Base-by-base conservation (phyloP, 495 filamentous ascomycete genomes). In the Lasiosphaeris hirsuta region DNA sequence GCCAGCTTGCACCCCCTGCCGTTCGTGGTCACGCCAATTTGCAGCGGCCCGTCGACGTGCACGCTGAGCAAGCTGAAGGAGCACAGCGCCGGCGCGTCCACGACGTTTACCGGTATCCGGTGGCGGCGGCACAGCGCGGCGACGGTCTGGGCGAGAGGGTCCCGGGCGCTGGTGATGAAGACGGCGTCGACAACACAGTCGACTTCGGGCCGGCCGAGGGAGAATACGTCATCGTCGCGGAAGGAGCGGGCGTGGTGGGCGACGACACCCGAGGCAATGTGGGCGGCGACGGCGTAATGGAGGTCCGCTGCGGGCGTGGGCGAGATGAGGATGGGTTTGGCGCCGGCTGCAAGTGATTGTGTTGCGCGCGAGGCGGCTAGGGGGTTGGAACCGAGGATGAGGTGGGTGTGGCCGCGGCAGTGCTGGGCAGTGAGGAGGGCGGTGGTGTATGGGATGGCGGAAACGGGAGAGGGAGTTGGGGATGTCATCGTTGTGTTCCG, bases 11-110 rank as follows among this genome's bases (percentile, higher is more conserved):
- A 98, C 0, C 94, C 94, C 59, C 88, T 86, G 14, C 95, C 95
- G 30, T 94, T 96, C 2, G 94, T 98, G 4, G 94, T 97, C 49
- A 97, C 90, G 44, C 93, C 94, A 59, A 98, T 87, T 64, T 98
- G 94, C 33, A 98, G 77, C 39, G 94, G 95, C 0, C 94, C 94
- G 66, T 96, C 91, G 43, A 83, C 84, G 67, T 97, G 86, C 5
- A 88, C 91, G 30, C 91, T 90, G 13, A 97, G 86, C 47, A 98
- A 78, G 8, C 87, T 89, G 69, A 98, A 97, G 10, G 90, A 87
- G 72, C 90, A 96, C n/a, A 97, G 84, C 38, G 82, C 78, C 0
- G 92, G 91, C 1, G 90, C 83, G 73, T 98, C 94, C 54, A 90
- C 80, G 7, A 97, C 90, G 71, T 98, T 98, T 63, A 97, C 80